phyloP scores from a whole-genome alignment of 257 asterid genomes.

The Fraxinus quadrangulata region DNA sequence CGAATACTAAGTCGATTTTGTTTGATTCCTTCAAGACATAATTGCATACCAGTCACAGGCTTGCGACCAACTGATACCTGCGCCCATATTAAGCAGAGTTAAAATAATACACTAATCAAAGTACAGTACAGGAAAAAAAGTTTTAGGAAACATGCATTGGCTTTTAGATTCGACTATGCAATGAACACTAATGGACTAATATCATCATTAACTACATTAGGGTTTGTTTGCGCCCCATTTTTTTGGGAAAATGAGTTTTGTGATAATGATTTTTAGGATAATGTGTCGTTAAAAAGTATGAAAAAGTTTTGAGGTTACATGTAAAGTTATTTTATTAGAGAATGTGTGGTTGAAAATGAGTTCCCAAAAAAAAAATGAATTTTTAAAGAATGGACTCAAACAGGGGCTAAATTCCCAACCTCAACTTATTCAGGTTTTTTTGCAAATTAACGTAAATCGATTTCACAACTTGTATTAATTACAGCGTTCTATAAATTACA shows the following conservation, averaged over 20 bases:
- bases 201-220: background rate
- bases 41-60: conserved; percentile 79
- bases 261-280: too few relatives aligned
- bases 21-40: conserved; percentile 69
- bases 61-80: conserved; percentile 84
- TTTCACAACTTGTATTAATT: background rate
- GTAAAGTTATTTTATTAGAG: too few relatives aligned
- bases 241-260: too few relatives aligned
- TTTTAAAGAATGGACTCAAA: too few relatives aligned
- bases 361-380: too few relatives aligned
- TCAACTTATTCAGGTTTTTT: background rate
- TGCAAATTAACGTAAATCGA: background rate
- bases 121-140: background rate
- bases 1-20: conserved; percentile 65
- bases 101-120: background rate
- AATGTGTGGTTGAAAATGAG: too few relatives aligned
- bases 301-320: too few relatives aligned
- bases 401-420: too few relatives aligned
- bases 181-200: background rate
- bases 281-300: too few relatives aligned
- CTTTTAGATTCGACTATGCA: background rate
- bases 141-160: background rate
- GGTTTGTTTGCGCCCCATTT: background rate
- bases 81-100: conserved; percentile 17
- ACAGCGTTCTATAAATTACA: background rate